These are phyloP conservation scores for Pulveroboletus sp. DNA, from an alignment of 768 basidiomycete genomes.

Conservation along the genomic window DNA sequence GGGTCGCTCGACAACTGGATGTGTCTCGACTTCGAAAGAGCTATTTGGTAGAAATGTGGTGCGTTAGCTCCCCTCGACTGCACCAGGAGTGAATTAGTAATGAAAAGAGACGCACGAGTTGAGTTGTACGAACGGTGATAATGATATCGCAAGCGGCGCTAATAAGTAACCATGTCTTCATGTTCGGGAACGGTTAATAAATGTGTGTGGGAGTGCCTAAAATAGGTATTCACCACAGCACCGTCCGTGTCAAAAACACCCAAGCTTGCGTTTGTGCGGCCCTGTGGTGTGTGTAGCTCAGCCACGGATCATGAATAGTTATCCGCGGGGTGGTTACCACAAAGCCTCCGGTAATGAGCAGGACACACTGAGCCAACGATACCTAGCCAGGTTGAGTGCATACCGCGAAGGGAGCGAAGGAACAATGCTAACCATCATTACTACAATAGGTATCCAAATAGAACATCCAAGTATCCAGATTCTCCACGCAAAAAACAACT, in stretches of 20 bases:
- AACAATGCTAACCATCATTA: conserved; percentile 1
- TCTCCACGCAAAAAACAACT: conserved; percentile 9
- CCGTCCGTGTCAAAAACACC: conserved; percentile 7
- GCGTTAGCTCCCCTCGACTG: not conserved
- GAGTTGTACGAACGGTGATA: conserved; percentile 7
- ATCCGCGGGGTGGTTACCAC: not conserved
- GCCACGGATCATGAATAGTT: not conserved
- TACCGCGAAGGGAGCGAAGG: too few relatives aligned
- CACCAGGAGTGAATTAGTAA: not conserved
- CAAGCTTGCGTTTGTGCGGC: not conserved
- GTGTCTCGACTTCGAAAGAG: not conserved
- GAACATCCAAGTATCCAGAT: conserved; percentile 8
- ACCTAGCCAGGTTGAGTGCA: not conserved
- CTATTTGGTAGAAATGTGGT: not conserved
- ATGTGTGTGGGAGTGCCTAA: too few relatives aligned
- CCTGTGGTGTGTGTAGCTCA: not conserved
- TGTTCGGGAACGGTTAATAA: too few relatives aligned
- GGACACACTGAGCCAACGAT: conserved; percentile 2
- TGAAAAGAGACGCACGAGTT: conserved; percentile 8
- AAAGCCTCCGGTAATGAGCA: conserved; percentile 1
- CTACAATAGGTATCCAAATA: not conserved
- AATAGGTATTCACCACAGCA: conserved; percentile 3
- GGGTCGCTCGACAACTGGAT: conserved; percentile 1
- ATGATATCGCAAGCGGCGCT: conserved; percentile 10
- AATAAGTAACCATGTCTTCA: conserved; percentile 11